Conservation (phyloP, 139 green algal species). For the Choricystis sp. region DNA sequence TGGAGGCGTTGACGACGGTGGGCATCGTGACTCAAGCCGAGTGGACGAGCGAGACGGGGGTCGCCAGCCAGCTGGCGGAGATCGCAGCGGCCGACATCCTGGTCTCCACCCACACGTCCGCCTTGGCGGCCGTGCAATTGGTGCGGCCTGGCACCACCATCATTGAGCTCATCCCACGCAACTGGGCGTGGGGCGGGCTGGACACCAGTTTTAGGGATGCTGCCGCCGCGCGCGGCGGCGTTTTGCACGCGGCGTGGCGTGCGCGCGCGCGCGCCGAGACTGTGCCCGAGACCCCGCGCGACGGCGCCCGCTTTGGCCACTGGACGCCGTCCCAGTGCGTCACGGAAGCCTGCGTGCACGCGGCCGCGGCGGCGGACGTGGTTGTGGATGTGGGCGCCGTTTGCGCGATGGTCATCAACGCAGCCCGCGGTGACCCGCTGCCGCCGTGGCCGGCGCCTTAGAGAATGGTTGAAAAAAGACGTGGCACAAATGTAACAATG, state of each 20-base stretch:
- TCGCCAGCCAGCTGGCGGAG: conserved; percentile 55
- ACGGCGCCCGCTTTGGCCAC: not conserved
- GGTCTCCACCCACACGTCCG: conserved; percentile 66
- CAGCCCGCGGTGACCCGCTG: too few relatives aligned
- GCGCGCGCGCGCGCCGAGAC: not conserved
- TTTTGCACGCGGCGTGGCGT: not conserved
- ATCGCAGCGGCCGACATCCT: conserved; percentile 56
- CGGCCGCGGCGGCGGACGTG: not conserved
- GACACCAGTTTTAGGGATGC: conserved; percentile 32
- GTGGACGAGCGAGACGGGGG: conserved; percentile 30
- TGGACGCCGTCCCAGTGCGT: not conserved
- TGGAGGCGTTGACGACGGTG: not conserved
- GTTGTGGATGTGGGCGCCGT: not conserved
- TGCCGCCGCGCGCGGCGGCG: too few relatives aligned
- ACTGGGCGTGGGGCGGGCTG: conserved; percentile 60
- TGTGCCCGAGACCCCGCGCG: too few relatives aligned
- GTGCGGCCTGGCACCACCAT: conserved; percentile 56
- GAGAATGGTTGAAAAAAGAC: too few relatives aligned
- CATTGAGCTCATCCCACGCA: conserved; percentile 67
- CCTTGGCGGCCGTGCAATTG: conserved; percentile 65
- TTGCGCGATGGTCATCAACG: too few relatives aligned
- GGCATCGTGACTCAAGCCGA: conserved; percentile 7
- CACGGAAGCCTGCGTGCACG: not conserved
- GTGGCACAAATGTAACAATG: too few relatives aligned
- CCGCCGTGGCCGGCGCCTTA: too few relatives aligned